phyloP scores from a whole-genome alignment of 495 filamentous ascomycete genomes.

The Eremomyces bilateralis region DNA sequence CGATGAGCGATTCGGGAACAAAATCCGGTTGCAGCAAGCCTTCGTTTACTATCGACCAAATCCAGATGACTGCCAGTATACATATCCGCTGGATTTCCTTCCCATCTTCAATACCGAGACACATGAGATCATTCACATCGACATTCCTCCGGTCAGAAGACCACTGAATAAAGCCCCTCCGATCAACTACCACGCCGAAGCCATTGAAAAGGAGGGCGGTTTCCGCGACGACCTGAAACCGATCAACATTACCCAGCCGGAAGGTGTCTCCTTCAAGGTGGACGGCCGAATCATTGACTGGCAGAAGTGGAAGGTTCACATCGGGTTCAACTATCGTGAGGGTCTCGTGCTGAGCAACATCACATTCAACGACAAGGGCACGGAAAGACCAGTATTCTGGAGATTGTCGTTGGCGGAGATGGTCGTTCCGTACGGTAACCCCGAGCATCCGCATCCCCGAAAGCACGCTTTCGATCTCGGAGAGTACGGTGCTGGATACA shows the following conservation, averaged over 20 bases:
- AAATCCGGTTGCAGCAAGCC: slow-evolving; percentile 69
- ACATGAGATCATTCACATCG: slow-evolving; percentile 68
- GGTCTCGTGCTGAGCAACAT: slow-evolving; percentile 84
- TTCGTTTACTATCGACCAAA: slow-evolving; percentile 90
- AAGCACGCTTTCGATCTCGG: slow-evolving; percentile 92
- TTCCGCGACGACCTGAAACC: slow-evolving; percentile 69
- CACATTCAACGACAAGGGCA: slow-evolving; percentile 75
- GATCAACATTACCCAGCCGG: slow-evolving; percentile 88
- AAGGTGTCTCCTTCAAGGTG: slow-evolving; percentile 79
- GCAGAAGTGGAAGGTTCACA: slow-evolving; percentile 91
- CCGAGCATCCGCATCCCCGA: slow-evolving; percentile 75
- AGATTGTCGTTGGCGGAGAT: slow-evolving; percentile 87
- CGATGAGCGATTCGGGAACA: slow-evolving; percentile 72
- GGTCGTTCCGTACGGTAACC: slow-evolving; percentile 92
- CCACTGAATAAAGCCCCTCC: slow-evolving; percentile 51
- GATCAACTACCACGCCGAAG: slow-evolving; percentile 60
- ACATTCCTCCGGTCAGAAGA: slow-evolving; percentile 60
- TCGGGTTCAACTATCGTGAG: slow-evolving; percentile 93
- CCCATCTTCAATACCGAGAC: slow-evolving; percentile 78
- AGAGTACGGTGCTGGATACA: slow-evolving; percentile 87
- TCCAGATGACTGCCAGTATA: slow-evolving; percentile 74
- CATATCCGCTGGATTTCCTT: slow-evolving; percentile 82
- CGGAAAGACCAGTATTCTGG: slow-evolving; percentile 63
- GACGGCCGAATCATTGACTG: slow-evolving; percentile 60
- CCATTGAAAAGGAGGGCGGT: slow-evolving; percentile 53